Evolutionary conservation across 495 filamentous ascomycete genomes (phyloP).

Genomic region (Hyaloscypha finlandica): DNA sequence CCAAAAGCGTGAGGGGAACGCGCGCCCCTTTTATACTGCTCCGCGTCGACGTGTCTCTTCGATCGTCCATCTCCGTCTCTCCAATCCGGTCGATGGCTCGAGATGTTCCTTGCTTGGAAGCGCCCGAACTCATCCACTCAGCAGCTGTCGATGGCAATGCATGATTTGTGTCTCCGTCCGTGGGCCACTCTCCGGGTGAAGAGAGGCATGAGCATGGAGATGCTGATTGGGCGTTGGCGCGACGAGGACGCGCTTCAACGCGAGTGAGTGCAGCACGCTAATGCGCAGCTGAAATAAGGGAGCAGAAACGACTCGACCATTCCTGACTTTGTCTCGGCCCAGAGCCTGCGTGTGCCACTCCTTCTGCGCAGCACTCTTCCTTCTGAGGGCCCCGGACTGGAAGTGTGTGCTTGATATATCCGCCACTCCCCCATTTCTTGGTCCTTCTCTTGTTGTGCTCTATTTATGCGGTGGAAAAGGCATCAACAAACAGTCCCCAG

Average conservation of each 20-base stretch:
- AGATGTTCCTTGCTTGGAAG: neutral
- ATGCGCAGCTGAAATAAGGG: constrained; percentile 6
- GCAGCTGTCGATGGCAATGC: neutral
- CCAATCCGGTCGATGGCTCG: neutral
- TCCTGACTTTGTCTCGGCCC: constrained; percentile 5
- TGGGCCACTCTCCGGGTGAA: neutral
- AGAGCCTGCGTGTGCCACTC: constrained; percentile 17
- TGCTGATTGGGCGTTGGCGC: constrained; percentile 20
- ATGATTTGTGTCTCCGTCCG: constrained; percentile 1
- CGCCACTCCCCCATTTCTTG: constrained; percentile 11
- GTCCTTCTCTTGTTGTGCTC: constrained; percentile 5
- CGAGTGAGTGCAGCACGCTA: constrained; percentile 17
- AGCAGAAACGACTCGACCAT: constrained; percentile 4
- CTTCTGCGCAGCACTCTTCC: neutral
- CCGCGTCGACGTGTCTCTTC: neutral
- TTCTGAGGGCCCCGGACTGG: constrained; percentile 7
- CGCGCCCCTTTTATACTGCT: constrained; percentile 4
- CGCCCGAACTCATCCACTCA: constrained; percentile 12
- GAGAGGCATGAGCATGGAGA: neutral
- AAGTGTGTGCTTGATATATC: constrained; percentile 20
- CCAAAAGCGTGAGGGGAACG: constrained; percentile 1
- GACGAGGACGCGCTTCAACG: constrained; percentile 13
- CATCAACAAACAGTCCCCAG: neutral
- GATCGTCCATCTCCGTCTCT: neutral
- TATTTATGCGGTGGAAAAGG: constrained; percentile 2